Conservation (phyloP, 768 basidiomycete species). For the Cystofilobasidium bisporidii region DNA sequence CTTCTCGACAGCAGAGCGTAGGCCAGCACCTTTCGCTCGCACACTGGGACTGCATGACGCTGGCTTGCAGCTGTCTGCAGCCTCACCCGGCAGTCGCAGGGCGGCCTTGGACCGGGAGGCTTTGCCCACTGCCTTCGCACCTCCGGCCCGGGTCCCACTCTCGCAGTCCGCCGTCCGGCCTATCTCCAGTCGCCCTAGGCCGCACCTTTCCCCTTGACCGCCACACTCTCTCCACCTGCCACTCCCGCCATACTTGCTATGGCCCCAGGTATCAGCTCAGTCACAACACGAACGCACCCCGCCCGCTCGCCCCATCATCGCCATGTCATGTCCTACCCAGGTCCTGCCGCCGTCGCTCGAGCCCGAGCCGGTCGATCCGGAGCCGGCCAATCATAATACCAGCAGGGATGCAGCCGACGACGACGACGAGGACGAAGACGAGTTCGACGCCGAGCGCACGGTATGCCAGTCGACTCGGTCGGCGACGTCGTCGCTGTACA, state of each 20-base stretch:
- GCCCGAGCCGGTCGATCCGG: background rate
- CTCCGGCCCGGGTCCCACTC: no score
- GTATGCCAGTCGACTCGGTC: background rate
- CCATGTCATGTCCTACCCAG: background rate
- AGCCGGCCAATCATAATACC: background rate
- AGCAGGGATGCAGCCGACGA: background rate
- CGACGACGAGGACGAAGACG: constrained; percentile 1
- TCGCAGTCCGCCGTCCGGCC: no score
- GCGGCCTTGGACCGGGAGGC: no score
- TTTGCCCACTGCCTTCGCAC: no score
- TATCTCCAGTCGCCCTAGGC: no score
- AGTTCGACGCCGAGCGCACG: background rate
- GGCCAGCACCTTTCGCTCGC: no score
- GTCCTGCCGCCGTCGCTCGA: background rate
- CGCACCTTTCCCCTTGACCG: background rate
- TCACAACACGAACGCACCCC: background rate
- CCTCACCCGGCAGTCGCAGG: no score
- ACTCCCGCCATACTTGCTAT: background rate
- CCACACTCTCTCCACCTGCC: background rate
- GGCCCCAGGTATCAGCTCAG: background rate
- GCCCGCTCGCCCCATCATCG: background rate
- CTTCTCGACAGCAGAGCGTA: no score
- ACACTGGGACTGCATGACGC: no score
- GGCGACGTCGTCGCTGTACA: background rate
- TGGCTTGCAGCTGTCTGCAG: no score